These are phyloP conservation scores for Dryadomyces sulphureus DNA, from an alignment of 2,329 filamentous ascomycete species.

Conservation along the genomic window DNA sequence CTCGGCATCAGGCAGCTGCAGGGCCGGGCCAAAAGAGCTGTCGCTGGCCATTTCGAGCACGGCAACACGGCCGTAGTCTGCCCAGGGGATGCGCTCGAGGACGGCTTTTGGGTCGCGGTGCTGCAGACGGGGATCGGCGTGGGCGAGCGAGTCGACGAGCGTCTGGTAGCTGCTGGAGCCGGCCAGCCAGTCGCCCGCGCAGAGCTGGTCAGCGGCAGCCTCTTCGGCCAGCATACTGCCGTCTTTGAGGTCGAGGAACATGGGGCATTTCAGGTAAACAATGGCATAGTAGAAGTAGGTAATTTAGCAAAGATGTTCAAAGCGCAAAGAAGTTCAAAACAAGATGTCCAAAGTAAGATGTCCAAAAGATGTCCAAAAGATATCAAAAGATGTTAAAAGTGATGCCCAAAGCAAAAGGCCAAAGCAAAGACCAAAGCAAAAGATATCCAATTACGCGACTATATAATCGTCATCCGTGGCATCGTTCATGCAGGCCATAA, in stretches of 20 bases:
- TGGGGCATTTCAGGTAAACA: neutral
- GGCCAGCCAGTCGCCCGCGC: neutral
- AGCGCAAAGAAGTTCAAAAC: neutral
- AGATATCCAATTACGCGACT: no score
- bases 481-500: no score
- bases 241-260: neutral
- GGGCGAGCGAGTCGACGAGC: constrained; percentile 7
- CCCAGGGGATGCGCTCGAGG: constrained; percentile 9
- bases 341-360: neutral
- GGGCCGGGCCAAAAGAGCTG: constrained; percentile 4
- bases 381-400: neutral
- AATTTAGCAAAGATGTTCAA: neutral
- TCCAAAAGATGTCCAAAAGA: neutral
- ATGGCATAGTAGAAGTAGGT: neutral
- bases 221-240: constrained; percentile 4
- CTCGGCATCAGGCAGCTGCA: constrained; percentile 5
- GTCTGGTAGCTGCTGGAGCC: constrained; percentile 10
- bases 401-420: neutral
- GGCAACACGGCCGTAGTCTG: constrained; percentile 8
- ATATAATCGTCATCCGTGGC: no score
- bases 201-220: neutral
- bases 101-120: constrained; percentile 12
- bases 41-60: constrained; percentile 7
- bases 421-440: neutral
- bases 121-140: constrained; percentile 11